phyloP scores from a whole-genome alignment of 805 yeast species.

The Isabelozyma gotoi region DNA sequence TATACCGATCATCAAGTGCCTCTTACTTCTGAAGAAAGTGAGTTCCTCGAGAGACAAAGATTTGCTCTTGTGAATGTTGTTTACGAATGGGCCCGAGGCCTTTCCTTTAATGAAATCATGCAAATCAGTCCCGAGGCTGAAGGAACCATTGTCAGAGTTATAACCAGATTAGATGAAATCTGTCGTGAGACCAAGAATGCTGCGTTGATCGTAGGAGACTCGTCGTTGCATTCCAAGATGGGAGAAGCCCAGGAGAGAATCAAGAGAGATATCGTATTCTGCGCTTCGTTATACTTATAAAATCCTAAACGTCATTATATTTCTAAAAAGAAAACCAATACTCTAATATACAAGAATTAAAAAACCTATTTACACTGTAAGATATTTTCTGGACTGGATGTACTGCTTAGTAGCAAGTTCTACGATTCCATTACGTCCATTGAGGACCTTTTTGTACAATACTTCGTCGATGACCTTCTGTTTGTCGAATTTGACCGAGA shows the following conservation, averaged over 20 bases:
- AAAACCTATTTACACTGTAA: neutral
- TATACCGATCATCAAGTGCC: slow-evolving; percentile 69
- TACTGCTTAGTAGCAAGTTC: neutral
- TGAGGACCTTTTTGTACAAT: slow-evolving; percentile 20
- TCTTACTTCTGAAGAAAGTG: slow-evolving; percentile 80
- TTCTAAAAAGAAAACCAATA: slow-evolving; percentile 1
- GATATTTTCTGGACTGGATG: neutral
- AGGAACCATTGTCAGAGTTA: slow-evolving; percentile 95
- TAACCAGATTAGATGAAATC: slow-evolving; percentile 89
- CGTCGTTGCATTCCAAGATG: slow-evolving; percentile 86
- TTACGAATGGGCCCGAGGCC: slow-evolving; percentile 97
- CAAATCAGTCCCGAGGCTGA: slow-evolving; percentile 86
- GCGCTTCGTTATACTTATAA: slow-evolving; percentile 87
- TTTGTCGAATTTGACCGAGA: slow-evolving; percentile 27
- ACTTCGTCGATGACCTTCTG: slow-evolving; percentile 17
- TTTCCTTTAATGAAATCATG: slow-evolving; percentile 87
- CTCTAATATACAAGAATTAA: neutral
- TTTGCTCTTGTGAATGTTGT: slow-evolving; percentile 92
- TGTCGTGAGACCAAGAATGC: slow-evolving; percentile 95
- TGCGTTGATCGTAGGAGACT: slow-evolving; percentile 91
- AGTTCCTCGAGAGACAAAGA: slow-evolving; percentile 77
- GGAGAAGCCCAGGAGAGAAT: slow-evolving; percentile 89
- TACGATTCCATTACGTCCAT: slow-evolving; percentile 32
- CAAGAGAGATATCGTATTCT: slow-evolving; percentile 95
- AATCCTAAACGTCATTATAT: slow-evolving; percentile 1